Evolutionary conservation across 345 rosid species (phyloP), one percentile per base, ranked within the genome.

Genomic region (Erucastrum elatum): DNA sequence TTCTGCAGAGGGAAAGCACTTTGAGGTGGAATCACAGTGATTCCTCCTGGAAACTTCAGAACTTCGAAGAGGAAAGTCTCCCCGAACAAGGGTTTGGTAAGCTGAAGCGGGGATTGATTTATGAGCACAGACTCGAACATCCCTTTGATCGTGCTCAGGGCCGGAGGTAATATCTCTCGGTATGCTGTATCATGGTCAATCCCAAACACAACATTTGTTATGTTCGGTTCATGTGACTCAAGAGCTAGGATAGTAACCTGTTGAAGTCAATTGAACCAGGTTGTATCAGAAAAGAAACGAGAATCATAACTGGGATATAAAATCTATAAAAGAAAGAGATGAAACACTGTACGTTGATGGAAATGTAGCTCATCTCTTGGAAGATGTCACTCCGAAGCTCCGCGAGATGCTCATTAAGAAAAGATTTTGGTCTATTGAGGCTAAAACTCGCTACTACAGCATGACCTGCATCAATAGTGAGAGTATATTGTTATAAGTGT

Each of bases 1-100:
- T 87, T 91, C 87, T 93, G 98, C 35, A 93, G 86, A 84, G 87
- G 96, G 86, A 87, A 91, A 2, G 79, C 94, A 53, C 81, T 87
- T 75, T 93, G 97, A 9, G 81, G 81, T 33, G 98, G 97, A 82
- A 90, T 85, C 66, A 93, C 83, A 63, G 92, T 91, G 80, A 93
- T 90, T 72, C 97, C 98, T 76, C 88, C 94, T 1, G 82, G 85
- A 62, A 91, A 93, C 83, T 93, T 90, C 17, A 89, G 81, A 74
- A 93, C 97, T 80, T 90, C 87, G 53, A 93, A 93, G 25, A 74
- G 82, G 63, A 66, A 82, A 3, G 97, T 86, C 16, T 88, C 87
- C 3, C 97, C 98, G 46, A 93, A 91, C 84, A 93, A 84, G 74
- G 96, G 81, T 11, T 82, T 69, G 0, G 93, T 89, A 78, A 93